Conservation (phyloP, 331 rosid genomes). For the Prunus yedoensis region DNA sequence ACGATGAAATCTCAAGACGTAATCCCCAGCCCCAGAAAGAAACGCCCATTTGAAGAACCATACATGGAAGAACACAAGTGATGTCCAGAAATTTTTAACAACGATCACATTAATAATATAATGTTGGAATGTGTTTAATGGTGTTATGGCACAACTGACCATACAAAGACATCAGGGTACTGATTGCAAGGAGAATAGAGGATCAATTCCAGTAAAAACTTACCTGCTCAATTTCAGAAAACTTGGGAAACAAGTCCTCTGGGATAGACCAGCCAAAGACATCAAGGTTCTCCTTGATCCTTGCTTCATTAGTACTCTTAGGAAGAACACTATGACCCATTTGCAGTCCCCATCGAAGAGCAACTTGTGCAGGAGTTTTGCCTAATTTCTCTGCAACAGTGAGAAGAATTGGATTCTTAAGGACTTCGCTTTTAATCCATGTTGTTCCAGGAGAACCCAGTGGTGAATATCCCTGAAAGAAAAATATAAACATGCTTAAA, state of each 20-base stretch:
- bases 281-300: slow-evolving; percentile 78
- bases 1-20: no score
- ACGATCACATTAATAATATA: not conserved
- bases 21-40: no score
- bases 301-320: slow-evolving; percentile 69
- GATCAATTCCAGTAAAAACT: not conserved
- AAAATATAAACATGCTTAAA: not conserved
- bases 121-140: not conserved
- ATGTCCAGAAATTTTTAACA: not conserved
- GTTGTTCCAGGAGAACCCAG: slow-evolving; percentile 87
- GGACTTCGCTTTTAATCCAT: slow-evolving; percentile 69
- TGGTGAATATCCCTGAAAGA: slow-evolving; percentile 74
- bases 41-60: no score
- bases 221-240: slow-evolving; percentile 66
- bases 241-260: slow-evolving; percentile 59
- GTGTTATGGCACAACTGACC: not conserved
- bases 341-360: slow-evolving; percentile 93
- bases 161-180: not conserved
- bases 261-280: slow-evolving; percentile 80
- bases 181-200: not conserved
- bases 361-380: slow-evolving; percentile 81
- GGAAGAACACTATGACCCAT: slow-evolving; percentile 84
- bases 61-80: no score
- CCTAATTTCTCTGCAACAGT: slow-evolving; percentile 62
- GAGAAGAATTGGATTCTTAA: slow-evolving; percentile 59